A percentile compares a stretch with the other conserved stretches of the same genome.
phyloP scores from a whole-genome alignment of 2,329 filamentous ascomycete species.

The Trichoderma atrobrunneum region DNA sequence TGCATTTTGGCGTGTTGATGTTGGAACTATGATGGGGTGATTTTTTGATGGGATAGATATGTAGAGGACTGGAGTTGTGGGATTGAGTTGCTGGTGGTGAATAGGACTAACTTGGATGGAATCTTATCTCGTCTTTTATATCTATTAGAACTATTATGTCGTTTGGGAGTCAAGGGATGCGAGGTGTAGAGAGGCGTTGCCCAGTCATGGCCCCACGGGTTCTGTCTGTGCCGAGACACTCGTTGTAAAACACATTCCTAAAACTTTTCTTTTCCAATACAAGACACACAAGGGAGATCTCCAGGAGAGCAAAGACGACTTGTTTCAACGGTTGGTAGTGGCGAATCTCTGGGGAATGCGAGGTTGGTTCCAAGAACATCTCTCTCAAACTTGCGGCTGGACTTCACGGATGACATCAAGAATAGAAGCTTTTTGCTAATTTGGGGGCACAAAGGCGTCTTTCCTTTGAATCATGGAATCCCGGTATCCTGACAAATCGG shows the following conservation, averaged over 20 bases:
- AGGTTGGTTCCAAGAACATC: not conserved
- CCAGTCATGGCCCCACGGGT: not conserved
- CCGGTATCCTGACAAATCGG: not conserved
- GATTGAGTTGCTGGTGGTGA: not conserved
- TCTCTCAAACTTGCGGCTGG: not conserved
- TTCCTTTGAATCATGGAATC: not conserved
- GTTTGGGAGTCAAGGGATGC: not conserved
- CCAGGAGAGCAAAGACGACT: not conserved
- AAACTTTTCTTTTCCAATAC: not conserved
- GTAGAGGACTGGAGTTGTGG: not conserved
- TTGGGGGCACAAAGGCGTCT: not conserved
- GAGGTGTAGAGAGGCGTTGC: not conserved
- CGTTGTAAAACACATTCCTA: not conserved
- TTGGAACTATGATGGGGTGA: not conserved
- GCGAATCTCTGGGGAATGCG: not conserved
- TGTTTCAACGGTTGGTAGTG: not conserved
- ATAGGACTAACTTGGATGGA: not conserved
- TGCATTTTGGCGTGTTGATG: slow-evolving; percentile 18
- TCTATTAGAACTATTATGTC: not conserved
- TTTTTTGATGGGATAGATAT: not conserved
- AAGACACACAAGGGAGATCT: not conserved
- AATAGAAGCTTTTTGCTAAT: not conserved
- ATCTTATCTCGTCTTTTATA: slow-evolving; percentile 9
- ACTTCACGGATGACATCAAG: not conserved
- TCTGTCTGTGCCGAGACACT: not conserved